These are phyloP conservation scores for Oemleria cerasiformis DNA, from an alignment of 306 rosid species.

Conservation along the genomic window DNA sequence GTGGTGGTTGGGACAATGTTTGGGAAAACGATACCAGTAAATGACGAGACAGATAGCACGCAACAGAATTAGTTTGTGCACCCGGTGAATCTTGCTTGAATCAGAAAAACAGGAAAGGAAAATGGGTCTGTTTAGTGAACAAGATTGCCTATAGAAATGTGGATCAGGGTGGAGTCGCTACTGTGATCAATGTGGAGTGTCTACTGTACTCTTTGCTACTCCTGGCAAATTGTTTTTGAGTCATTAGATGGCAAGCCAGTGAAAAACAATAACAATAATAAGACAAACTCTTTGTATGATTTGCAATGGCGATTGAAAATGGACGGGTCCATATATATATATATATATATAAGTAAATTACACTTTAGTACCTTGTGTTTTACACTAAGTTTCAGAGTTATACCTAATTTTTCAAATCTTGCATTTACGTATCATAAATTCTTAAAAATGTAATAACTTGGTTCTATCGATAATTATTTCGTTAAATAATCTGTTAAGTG, in stretches of 20 bases:
- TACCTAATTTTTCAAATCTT: no score
- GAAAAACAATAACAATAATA: background rate
- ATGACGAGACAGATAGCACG: slow-evolving; percentile 19
- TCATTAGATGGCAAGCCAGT: slow-evolving; percentile 8
- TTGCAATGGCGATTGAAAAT: no score
- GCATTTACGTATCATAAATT: no score
- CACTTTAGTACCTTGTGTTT: no score
- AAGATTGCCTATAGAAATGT: background rate
- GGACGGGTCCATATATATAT: no score
- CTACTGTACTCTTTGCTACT: background rate
- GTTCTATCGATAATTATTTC: no score
- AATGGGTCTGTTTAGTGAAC: background rate
- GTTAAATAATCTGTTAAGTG: no score
- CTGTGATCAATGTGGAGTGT: no score
- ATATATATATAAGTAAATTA: no score
- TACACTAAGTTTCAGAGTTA: no score
- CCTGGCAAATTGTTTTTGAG: background rate
- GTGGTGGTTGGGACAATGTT: slow-evolving; percentile 85
- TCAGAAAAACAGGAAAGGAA: background rate
- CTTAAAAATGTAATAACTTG: no score
- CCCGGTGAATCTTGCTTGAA: slow-evolving; percentile 5
- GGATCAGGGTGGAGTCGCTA: background rate
- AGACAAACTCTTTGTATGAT: background rate
- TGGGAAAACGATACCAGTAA: slow-evolving; percentile 57
- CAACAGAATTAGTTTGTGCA: background rate